Evolutionary conservation across 1,284 basidiomycete species (phyloP).

Genomic region (Lignosus rhinocerotis): DNA sequence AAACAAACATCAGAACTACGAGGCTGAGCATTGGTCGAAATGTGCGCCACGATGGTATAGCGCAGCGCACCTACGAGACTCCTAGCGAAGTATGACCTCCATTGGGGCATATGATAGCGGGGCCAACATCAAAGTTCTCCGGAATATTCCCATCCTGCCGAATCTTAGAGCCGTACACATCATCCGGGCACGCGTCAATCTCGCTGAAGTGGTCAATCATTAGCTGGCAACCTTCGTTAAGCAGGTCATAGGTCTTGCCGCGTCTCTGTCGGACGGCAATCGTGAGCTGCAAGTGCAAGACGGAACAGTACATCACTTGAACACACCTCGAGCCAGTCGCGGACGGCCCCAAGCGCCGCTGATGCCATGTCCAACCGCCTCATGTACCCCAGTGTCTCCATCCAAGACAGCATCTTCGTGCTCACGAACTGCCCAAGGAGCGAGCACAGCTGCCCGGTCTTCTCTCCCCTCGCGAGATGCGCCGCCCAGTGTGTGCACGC

Average conservation of each 20-base stretch:
- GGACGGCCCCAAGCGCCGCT: neutral
- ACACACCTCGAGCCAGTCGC: conserved; percentile 3
- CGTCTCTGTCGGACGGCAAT: neutral
- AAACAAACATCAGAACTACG: no score
- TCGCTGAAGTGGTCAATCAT: neutral
- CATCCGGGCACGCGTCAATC: conserved; percentile 3
- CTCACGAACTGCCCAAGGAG: neutral
- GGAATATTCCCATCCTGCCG: neutral
- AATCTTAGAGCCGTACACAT: conserved; percentile 3
- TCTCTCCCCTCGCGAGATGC: neutral
- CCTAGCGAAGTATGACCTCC: neutral
- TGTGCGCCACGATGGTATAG: no score
- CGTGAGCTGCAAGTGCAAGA: neutral
- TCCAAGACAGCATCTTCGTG: conserved; percentile 3
- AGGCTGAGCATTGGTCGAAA: no score
- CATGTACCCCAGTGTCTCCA: conserved; percentile 4
- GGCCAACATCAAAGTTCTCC: neutral
- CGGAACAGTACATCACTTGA: neutral
- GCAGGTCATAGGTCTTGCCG: neutral
- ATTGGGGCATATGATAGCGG: neutral
- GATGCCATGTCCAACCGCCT: conserved; percentile 1
- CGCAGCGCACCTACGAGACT: neutral
- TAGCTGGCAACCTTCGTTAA: neutral
- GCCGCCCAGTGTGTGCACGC: conserved; percentile 9
- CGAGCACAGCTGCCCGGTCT: neutral